Evolutionary conservation across 768 basidiomycete species (phyloP).

Genomic region (Leccinum uliginosum): DNA sequence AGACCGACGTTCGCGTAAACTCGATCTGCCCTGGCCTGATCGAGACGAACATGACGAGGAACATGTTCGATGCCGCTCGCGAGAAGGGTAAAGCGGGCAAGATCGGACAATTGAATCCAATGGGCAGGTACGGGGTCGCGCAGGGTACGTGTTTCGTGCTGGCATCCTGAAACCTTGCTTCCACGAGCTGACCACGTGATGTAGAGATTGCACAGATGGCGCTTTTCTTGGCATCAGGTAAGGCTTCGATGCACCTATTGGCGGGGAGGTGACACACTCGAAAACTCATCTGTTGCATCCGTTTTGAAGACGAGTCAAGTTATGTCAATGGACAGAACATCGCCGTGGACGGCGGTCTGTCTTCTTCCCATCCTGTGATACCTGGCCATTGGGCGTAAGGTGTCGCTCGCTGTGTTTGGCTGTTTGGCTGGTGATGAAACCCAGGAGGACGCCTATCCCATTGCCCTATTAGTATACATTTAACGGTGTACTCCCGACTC

Average conservation of each 20-base stretch:
- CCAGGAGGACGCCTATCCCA: neutral
- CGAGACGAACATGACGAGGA: slow-evolving; percentile 86
- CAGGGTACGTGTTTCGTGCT: slow-evolving; percentile 48
- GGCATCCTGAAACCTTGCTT: slow-evolving; percentile 9
- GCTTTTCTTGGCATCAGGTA: slow-evolving; percentile 85
- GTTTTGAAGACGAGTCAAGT: slow-evolving; percentile 70
- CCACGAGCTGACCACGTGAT: slow-evolving; percentile 10
- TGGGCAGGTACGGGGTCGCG: slow-evolving; percentile 76
- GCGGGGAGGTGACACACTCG: neutral
- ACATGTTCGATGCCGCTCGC: slow-evolving; percentile 75
- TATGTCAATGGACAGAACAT: slow-evolving; percentile 90
- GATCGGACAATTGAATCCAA: slow-evolving; percentile 77
- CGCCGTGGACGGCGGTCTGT: slow-evolving; percentile 83
- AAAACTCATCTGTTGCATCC: slow-evolving; percentile 5
- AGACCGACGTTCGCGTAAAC: slow-evolving; percentile 84
- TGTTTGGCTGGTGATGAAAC: neutral
- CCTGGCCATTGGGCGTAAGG: slow-evolving; percentile 67
- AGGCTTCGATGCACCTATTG: slow-evolving; percentile 16
- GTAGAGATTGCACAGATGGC: slow-evolving; percentile 84
- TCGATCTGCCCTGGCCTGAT: slow-evolving; percentile 89
- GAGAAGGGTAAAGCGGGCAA: slow-evolving; percentile 67
- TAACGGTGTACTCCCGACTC: neutral
- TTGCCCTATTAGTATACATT: neutral
- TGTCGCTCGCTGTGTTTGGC: neutral
- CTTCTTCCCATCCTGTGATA: slow-evolving; percentile 72